Conservation (phyloP, 192 early-diverging fungal species). For the Paraglomus brasilianum region DNA sequence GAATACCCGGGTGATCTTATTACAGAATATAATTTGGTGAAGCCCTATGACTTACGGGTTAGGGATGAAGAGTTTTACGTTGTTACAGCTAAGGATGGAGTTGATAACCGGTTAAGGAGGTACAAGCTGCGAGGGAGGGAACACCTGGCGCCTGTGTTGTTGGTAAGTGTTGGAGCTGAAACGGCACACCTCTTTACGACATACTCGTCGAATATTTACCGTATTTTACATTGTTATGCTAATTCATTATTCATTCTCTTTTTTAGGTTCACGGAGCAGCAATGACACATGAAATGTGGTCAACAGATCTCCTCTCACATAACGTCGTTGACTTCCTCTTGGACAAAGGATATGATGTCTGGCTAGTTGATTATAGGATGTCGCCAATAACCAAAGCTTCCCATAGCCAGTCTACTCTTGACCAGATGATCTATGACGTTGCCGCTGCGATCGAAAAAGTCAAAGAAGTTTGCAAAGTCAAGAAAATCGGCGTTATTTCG, state of each 20-base stretch:
- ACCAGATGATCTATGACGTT: conserved; percentile 34
- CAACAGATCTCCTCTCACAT: conserved; percentile 38
- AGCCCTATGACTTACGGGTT: no score
- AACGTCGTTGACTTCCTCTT: conserved; percentile 42
- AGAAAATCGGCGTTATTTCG: conserved; percentile 38
- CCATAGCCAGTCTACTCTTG: conserved; percentile 31
- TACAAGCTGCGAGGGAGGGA: conserved; percentile 19
- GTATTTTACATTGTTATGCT: no score
- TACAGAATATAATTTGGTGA: conserved; percentile 18
- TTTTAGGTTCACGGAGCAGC: conserved; percentile 37
- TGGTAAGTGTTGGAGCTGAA: conserved; percentile 33
- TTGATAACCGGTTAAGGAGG: conserved; percentile 35
- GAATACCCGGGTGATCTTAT: conserved; percentile 29
- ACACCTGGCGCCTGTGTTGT: conserved; percentile 38
- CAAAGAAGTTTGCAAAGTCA: conserved; percentile 33
- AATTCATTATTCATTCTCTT: background rate
- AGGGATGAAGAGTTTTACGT: conserved; percentile 11
- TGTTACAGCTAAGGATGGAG: conserved; percentile 37
- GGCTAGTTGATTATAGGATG: conserved; percentile 37
- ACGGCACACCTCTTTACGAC: no score
- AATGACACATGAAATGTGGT: conserved; percentile 32
- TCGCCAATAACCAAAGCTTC: conserved; percentile 31
- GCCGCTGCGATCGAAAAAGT: conserved; percentile 36
- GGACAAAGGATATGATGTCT: conserved; percentile 41
- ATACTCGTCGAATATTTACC: no score